Evolutionary conservation across 2,329 filamentous ascomycete genomes (phyloP).

Genomic region (Microascus cirrosus): DNA sequence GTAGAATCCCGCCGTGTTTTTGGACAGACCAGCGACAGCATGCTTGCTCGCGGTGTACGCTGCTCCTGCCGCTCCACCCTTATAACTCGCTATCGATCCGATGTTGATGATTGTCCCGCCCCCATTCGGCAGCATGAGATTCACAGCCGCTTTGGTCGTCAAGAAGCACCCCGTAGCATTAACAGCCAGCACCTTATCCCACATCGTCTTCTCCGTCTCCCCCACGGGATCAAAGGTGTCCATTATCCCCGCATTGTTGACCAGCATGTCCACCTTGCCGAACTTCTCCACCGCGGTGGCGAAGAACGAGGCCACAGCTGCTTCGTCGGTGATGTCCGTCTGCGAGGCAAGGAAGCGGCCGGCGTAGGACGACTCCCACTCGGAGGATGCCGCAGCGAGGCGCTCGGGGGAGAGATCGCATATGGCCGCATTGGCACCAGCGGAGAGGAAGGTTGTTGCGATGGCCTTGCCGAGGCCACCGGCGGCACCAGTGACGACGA

Average conservation of each 20-base stretch:
- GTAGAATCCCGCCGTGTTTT: slow-evolving; percentile 47
- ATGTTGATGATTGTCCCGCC: slow-evolving; percentile 42
- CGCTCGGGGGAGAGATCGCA: slow-evolving; percentile 2
- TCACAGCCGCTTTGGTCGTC: slow-evolving; percentile 37
- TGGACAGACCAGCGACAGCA: slow-evolving; percentile 39
- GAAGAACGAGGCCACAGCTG: neutral
- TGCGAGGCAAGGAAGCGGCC: neutral
- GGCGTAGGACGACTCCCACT: neutral
- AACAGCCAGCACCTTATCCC: slow-evolving; percentile 42
- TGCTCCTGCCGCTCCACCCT: slow-evolving; percentile 27
- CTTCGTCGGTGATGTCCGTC: slow-evolving; percentile 4
- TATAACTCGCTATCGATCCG: slow-evolving; percentile 30
- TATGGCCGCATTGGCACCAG: slow-evolving; percentile 14
- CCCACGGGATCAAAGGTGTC: slow-evolving; percentile 44
- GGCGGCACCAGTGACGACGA: slow-evolving; percentile 30
- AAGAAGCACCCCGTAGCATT: slow-evolving; percentile 46
- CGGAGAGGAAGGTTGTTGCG: slow-evolving; percentile 26
- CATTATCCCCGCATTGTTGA: slow-evolving; percentile 48
- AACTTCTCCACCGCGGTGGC: slow-evolving; percentile 11
- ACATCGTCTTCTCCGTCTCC: slow-evolving; percentile 28
- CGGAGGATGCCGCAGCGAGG: neutral
- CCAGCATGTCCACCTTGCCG: slow-evolving; percentile 34
- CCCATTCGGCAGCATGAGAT: slow-evolving; percentile 10
- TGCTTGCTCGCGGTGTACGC: slow-evolving; percentile 44
- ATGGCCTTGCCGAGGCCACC: slow-evolving; percentile 33